phyloP scores from a whole-genome alignment of 306 rosid species.

The Lathyrus oleraceus region DNA sequence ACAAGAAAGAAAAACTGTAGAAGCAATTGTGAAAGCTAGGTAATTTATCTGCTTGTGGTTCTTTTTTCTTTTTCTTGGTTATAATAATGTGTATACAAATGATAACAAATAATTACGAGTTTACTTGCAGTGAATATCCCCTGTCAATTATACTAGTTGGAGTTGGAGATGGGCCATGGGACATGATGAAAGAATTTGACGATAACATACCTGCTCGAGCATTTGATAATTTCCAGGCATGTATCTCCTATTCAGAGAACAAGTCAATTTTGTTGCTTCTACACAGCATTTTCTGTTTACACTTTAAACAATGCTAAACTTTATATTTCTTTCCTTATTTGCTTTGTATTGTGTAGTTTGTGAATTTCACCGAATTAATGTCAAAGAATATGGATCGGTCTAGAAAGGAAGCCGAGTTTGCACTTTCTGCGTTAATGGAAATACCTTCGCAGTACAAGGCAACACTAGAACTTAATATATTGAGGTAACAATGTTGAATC shows the following conservation, averaged over 20 bases:
- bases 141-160: conserved; percentile 89
- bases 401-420: conserved; percentile 87
- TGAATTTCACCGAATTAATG: conserved; percentile 93
- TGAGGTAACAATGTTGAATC: conserved; percentile 65
- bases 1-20: conserved; percentile 89
- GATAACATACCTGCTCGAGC: conserved; percentile 92
- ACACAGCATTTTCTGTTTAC: background rate
- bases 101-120: background rate
- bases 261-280: conserved; percentile 19
- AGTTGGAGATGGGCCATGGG: conserved; percentile 99
- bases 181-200: conserved; percentile 89
- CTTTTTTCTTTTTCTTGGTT: conserved; percentile 6
- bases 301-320: conserved; percentile 6
- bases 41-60: conserved; percentile 31
- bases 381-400: conserved; percentile 67
- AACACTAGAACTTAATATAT: conserved; percentile 68
- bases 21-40: conserved; percentile 96
- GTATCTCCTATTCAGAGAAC: conserved; percentile 28
- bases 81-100: background rate
- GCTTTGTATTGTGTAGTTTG: conserved; percentile 61
- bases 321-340: conserved; percentile 26
- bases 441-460: conserved; percentile 94
- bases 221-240: conserved; percentile 94
- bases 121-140: conserved; percentile 65
- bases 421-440: conserved; percentile 88